Conservation (phyloP, 768 basidiomycete genomes). For the Pulveroboletus ravenelii region DNA sequence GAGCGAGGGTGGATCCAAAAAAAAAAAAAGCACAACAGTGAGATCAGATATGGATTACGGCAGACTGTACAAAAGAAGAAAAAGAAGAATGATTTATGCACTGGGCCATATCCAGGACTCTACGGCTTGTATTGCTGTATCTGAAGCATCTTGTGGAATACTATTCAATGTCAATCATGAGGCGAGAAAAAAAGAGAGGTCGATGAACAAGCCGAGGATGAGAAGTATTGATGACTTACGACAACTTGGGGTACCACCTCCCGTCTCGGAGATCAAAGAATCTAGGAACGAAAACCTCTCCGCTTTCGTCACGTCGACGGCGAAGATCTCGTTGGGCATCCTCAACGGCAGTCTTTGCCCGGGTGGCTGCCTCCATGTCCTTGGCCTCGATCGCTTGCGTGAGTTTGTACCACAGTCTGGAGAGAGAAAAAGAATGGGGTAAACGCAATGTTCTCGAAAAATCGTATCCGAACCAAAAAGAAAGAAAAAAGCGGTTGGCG, state of each 20-base stretch:
- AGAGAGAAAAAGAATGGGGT: neutral
- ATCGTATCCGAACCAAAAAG: too few relatives aligned
- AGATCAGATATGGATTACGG: constrained; percentile 19
- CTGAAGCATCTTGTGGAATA: constrained; percentile 59
- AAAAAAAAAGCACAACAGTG: neutral
- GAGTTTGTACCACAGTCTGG: constrained; percentile 67
- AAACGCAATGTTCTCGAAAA: too few relatives aligned
- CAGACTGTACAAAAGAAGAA: neutral
- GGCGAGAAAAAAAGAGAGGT: too few relatives aligned
- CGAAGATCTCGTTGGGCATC: constrained; percentile 85
- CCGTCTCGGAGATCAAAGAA: constrained; percentile 80
- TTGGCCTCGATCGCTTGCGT: constrained; percentile 80
- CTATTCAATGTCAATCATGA: constrained; percentile 34
- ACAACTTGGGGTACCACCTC: constrained; percentile 78
- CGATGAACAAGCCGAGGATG: neutral
- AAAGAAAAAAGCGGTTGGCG: too few relatives aligned
- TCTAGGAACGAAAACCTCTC: constrained; percentile 62
- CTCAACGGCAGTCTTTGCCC: constrained; percentile 85
- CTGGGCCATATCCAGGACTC: constrained; percentile 73
- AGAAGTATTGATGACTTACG: constrained; percentile 39
- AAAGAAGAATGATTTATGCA: constrained; percentile 8
- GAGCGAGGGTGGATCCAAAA: constrained; percentile 9
- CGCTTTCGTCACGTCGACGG: constrained; percentile 66
- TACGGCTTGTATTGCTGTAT: constrained; percentile 60
- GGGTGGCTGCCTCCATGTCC: constrained; percentile 94